Evolutionary conservation across 768 basidiomycete genomes (phyloP).

Genomic region (Serendipita sp.): DNA sequence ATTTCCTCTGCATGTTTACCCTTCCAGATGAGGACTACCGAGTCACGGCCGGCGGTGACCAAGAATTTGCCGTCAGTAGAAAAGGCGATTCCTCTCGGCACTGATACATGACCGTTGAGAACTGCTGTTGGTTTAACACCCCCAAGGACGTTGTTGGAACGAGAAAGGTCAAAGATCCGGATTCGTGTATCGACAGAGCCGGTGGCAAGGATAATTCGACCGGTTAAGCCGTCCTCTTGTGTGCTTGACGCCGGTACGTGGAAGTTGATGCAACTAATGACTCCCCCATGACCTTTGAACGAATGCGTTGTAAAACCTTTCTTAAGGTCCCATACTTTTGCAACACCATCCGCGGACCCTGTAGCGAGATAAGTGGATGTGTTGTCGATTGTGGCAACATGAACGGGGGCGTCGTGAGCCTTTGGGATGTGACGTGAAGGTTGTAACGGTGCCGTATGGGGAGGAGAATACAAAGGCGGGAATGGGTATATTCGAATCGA

Average conservation of each 20-base stretch:
- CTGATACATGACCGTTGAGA: conserved; percentile 91
- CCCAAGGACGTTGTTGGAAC: conserved; percentile 34
- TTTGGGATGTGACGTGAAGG: conserved; percentile 62
- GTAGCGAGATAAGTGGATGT: conserved; percentile 85
- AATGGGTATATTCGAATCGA: conserved; percentile 74
- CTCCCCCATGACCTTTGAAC: conserved; percentile 94
- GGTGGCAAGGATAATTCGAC: conserved; percentile 64
- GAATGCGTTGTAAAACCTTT: conserved; percentile 85
- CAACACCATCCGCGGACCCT: conserved; percentile 88
- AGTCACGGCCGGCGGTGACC: conserved; percentile 81
- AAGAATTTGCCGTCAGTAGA: conserved; percentile 78
- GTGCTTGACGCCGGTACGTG: conserved; percentile 46
- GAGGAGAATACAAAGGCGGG: conserved; percentile 22
- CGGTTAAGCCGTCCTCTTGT: conserved; percentile 20
- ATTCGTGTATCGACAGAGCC: conserved; percentile 85
- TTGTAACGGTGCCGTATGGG: conserved; percentile 32
- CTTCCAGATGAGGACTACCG: conserved; percentile 89
- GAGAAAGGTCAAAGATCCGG: conserved; percentile 74
- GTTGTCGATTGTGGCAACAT: conserved; percentile 70
- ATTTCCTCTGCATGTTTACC: conserved; percentile 22
- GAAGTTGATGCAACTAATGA: conserved; percentile 78
- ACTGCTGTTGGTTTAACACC: conserved; percentile 54
- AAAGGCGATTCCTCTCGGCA: conserved; percentile 79
- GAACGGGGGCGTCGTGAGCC: conserved; percentile 88
- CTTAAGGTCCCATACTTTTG: conserved; percentile 88